Percentiles rank a stretch among this genome's conserved stretches.
phyloP scores from a whole-genome alignment of 1,284 basidiomycete genomes.

The Athelia sp. region DNA sequence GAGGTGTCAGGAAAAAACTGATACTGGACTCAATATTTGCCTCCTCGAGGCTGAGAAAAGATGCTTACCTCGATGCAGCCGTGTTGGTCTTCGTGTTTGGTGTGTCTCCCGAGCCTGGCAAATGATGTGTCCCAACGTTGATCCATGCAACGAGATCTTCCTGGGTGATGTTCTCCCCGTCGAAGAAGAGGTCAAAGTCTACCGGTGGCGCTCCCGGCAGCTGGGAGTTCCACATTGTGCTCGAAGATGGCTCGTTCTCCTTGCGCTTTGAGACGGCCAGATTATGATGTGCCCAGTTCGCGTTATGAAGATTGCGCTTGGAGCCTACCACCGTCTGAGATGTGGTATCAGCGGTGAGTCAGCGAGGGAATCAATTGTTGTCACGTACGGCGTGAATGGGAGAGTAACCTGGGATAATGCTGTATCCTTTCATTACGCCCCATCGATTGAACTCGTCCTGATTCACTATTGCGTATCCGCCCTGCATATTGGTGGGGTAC shows the following conservation, averaged over 20 bases:
- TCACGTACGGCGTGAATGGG: conserved; percentile 43
- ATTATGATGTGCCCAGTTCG: conserved; percentile 63
- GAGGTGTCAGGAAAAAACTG: conserved; percentile 55
- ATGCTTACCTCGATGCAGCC: conserved; percentile 47
- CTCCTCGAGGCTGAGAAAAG: no score
- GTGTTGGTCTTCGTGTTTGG: conserved; percentile 59
- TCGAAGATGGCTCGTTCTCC: conserved; percentile 53
- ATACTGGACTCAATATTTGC: not conserved
- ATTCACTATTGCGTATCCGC: conserved; percentile 56
- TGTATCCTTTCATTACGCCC: conserved; percentile 52
- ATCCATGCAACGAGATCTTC: conserved; percentile 61
- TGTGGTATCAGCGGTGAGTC: conserved; percentile 9
- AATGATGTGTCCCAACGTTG: conserved; percentile 60
- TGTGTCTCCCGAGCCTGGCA: conserved; percentile 54
- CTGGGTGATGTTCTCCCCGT: conserved; percentile 56
- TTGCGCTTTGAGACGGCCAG: conserved; percentile 53
- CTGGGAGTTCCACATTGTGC: conserved; percentile 58
- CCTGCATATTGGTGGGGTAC: conserved; percentile 50
- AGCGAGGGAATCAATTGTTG: conserved; percentile 1
- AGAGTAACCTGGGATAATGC: conserved; percentile 50
- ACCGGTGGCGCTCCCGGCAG: conserved; percentile 53
- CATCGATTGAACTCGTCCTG: conserved; percentile 49
- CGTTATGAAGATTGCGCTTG: conserved; percentile 53
- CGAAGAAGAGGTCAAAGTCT: conserved; percentile 61
- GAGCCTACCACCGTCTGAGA: conserved; percentile 50